Conservation (phyloP, 345 rosid genomes). For the Eucalyptus erythrocorys region DNA sequence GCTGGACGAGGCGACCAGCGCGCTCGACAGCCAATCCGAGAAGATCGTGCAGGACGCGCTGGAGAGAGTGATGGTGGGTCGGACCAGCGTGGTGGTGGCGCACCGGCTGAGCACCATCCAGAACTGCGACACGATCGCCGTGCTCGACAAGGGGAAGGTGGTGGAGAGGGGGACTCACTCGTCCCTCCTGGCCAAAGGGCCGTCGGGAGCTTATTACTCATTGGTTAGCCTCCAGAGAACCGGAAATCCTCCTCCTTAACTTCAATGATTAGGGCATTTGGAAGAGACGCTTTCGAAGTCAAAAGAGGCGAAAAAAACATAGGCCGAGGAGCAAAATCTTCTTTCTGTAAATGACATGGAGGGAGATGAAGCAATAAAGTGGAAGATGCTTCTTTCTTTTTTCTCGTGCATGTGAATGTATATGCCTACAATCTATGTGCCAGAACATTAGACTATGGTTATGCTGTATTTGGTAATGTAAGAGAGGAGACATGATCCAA, state of each 20-base stretch:
- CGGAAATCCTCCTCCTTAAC: not conserved
- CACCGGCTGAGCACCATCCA: slow-evolving; percentile 58
- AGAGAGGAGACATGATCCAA: not conserved
- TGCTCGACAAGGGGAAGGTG: slow-evolving; percentile 42
- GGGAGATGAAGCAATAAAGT: not conserved
- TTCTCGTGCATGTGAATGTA: not conserved
- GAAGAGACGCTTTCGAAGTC: not conserved
- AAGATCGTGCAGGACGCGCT: slow-evolving; percentile 56
- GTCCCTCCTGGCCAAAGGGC: slow-evolving; percentile 34
- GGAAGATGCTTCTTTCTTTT: not conserved
- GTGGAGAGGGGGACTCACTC: slow-evolving; percentile 60
- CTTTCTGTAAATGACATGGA: not conserved
- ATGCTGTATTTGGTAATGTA: not conserved
- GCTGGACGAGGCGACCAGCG: slow-evolving; percentile 68
- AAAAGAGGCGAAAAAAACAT: not conserved
- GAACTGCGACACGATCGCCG: slow-evolving; percentile 43
- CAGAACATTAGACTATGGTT: not conserved
- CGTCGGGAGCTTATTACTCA: slow-evolving; percentile 45
- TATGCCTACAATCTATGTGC: not conserved
- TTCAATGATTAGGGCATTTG: not conserved
- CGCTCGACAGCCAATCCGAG: slow-evolving; percentile 55
- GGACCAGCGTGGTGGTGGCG: slow-evolving; percentile 68
- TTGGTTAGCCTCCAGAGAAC: slow-evolving; percentile 42
- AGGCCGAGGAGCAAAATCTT: not conserved
- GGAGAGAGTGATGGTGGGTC: slow-evolving; percentile 54